Percentiles rank a stretch among this genome's conserved stretches.
Evolutionary conservation across 2,329 filamentous ascomycete genomes (phyloP).

Genomic region (Gyromitra esculenta): DNA sequence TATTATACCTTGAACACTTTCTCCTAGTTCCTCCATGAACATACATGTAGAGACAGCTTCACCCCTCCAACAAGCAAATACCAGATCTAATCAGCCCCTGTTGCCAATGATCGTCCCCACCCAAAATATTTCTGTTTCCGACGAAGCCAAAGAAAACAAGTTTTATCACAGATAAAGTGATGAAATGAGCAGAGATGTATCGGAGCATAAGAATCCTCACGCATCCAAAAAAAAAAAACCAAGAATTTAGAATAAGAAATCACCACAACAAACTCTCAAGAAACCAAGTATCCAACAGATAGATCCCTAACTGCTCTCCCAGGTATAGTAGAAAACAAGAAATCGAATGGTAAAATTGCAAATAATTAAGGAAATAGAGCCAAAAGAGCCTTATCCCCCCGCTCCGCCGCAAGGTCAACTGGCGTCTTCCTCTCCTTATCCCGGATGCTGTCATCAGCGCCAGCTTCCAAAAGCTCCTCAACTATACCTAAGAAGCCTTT

Average conservation of each 20-base stretch:
- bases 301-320: not conserved
- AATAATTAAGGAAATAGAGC: conserved; percentile 19
- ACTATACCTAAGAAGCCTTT: conserved; percentile 11
- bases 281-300: not conserved
- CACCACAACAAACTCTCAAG: not conserved
- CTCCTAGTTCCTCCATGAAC: not conserved
- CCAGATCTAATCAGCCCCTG: too few relatives aligned
- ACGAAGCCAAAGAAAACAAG: not conserved
- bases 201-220: not conserved
- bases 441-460: conserved; percentile 10
- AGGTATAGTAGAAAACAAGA: not conserved
- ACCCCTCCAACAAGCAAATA: too few relatives aligned
- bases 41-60: not conserved
- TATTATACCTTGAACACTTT: not conserved
- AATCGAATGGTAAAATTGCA: not conserved
- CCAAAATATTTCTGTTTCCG: too few relatives aligned
- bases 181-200: not conserved
- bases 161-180: not conserved
- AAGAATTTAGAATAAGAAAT: not conserved
- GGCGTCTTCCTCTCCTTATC: conserved; percentile 25
- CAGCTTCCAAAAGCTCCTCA: conserved; percentile 28
- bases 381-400: not conserved
- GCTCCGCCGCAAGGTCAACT: conserved; percentile 9
- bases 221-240: not conserved
- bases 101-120: too few relatives aligned